Base-by-base conservation (phyloP, 139 green algal species). In the Parachlorella kessleri region DNA sequence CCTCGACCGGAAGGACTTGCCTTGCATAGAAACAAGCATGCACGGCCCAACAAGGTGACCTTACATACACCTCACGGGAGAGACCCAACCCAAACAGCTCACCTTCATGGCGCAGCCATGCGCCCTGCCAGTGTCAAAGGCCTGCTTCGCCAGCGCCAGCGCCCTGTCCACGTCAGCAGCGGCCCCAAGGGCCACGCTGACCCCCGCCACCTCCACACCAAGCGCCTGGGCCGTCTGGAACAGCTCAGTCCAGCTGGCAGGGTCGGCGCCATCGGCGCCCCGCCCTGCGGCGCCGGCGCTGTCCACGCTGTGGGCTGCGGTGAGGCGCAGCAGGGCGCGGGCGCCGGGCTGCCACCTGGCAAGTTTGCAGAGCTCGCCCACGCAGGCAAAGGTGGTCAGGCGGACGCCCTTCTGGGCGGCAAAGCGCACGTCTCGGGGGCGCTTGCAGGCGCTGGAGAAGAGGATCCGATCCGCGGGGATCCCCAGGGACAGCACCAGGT, bases 401-500 rank as follows among this genome's bases (percentile, higher is more conserved):
- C 86, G 66, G 10, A 97, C 88, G 54, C 90, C 85, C 55, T 70
- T 74, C 65, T 81, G 55, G 33, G 85, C 79, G 4, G 80, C 83
- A 70, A 75, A 82, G 41, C 81, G 76, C 78, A 98, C 93, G 87
- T 99, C 93, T 3, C 67, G 77, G 14, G 93, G 87, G 33, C 93
- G 87, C 92, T 99, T 99, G 92, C 93, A 98, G 24, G 95, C 88
- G 86, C 98, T 97, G 14, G 96, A 95, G 77, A 97, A 98, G 39
- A 99, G 91, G 84, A 99, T 97, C 79, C 89, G 86, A 9, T 83
- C 80, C 42, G 92, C 77, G 48, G 76, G 32, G 0, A 98, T 93
- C 10, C 96, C 96, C 81, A 97, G 68, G 23, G 83, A 75, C 38
- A 70, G 36, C 64, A 98, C 93, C 55, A 85, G 77, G 36, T 95